Conservation (phyloP, 768 basidiomycete species). For the Tulasnella sp. region DNA sequence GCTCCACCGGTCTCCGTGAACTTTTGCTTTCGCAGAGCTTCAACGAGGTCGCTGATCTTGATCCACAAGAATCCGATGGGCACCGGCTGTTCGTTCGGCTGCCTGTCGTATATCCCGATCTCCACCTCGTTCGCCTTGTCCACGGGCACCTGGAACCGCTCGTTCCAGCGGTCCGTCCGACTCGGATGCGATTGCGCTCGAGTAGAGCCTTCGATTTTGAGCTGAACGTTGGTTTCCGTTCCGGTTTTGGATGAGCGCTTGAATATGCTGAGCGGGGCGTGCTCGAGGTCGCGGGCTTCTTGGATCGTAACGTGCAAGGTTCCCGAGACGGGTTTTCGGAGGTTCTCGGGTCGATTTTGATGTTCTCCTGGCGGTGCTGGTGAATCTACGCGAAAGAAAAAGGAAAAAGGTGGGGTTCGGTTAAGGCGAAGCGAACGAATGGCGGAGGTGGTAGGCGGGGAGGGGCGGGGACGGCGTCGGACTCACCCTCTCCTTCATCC, state of each 20-base stretch:
- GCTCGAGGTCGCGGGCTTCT: constrained; percentile 92
- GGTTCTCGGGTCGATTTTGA: constrained; percentile 88
- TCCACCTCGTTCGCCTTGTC: constrained; percentile 99
- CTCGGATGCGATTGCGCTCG: constrained; percentile 90
- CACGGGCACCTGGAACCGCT: constrained; percentile 93
- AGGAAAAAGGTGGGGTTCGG: not conserved
- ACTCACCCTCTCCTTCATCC: constrained; percentile 71
- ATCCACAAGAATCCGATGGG: constrained; percentile 97
- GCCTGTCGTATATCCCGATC: constrained; percentile 93
- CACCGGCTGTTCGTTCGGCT: constrained; percentile 70
- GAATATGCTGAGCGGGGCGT: constrained; percentile 72
- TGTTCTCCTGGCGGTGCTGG: constrained; percentile 61
- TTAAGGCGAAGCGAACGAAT: not conserved
- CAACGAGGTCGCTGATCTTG: constrained; percentile 89
- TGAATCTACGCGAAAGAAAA: not conserved
- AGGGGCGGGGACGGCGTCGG: not conserved
- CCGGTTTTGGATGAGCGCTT: constrained; percentile 74
- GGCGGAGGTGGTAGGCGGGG: not conserved
- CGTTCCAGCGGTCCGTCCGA: constrained; percentile 95
- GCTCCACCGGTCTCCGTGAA: constrained; percentile 86
- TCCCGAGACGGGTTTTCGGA: constrained; percentile 95
- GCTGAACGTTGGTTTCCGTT: constrained; percentile 86
- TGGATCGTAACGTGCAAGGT: constrained; percentile 87
- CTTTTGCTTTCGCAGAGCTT: constrained; percentile 89
- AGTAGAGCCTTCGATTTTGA: constrained; percentile 96